phyloP scores from a whole-genome alignment of 495 filamentous ascomycete species.

The Friedmanniomyces simplex region DNA sequence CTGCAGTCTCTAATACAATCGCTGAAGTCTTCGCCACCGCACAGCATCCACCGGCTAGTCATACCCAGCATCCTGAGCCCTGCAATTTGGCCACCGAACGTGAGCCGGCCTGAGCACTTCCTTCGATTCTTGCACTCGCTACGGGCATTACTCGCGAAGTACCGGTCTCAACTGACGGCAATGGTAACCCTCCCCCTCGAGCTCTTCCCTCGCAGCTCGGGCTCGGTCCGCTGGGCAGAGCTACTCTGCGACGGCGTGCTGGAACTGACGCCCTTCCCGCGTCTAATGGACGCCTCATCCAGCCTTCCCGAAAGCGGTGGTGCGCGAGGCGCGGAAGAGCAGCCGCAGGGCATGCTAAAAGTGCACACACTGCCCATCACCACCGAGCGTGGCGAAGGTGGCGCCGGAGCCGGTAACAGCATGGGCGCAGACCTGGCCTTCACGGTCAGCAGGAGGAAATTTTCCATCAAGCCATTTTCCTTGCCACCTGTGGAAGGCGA shows the following conservation, averaged over 20 bases:
- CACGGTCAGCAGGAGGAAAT: conserved; percentile 67
- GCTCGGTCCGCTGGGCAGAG: conserved; percentile 81
- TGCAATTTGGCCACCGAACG: conserved; percentile 59
- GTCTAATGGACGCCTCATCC: conserved; percentile 45
- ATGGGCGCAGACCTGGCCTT: conserved; percentile 82
- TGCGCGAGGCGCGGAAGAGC: conserved; percentile 51
- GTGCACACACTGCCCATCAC: conserved; percentile 73
- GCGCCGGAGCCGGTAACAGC: conserved; percentile 48
- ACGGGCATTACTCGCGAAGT: conserved; percentile 58
- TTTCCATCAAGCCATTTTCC: conserved; percentile 81
- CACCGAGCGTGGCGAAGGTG: conserved; percentile 76
- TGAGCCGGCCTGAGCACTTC: conserved; percentile 56
- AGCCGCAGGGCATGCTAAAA: conserved; percentile 75
- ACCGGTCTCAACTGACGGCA: conserved; percentile 55
- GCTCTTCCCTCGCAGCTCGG: conserved; percentile 67
- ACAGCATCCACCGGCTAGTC: conserved; percentile 67
- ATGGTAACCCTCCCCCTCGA: conserved; percentile 72
- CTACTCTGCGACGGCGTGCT: conserved; percentile 75
- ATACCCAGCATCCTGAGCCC: conserved; percentile 79
- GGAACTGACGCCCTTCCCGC: conserved; percentile 77
- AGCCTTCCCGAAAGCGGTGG: conserved; percentile 38
- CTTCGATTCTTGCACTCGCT: conserved; percentile 78
- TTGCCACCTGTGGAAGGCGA: conserved; percentile 83
- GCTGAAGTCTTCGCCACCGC: conserved; percentile 47
- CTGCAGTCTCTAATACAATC: conserved; percentile 48